Evolutionary conservation across 2,329 filamentous ascomycete species (phyloP), one percentile per base, ranked within the genome.

Genomic region (Coleophoma eucalyptorum): DNA sequence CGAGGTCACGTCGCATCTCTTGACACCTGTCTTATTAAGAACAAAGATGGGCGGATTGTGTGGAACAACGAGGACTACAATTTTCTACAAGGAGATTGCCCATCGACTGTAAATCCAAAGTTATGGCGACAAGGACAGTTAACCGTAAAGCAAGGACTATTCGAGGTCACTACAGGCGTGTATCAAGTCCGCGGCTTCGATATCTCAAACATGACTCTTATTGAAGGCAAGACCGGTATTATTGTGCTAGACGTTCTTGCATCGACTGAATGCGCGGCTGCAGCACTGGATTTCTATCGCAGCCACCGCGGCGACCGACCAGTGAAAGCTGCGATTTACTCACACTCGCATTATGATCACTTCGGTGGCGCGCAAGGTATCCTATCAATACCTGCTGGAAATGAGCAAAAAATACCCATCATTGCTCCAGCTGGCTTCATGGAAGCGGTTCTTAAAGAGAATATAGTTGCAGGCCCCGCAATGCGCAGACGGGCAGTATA

Each of bases 151-250:
- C 62, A 69, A 43, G 63, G 71, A 0, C 61, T 74, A 1, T 73
- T 62, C 55, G 53, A 67, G 41, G 62, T 74, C 32, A 57, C 51
- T 1, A 51, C 55, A 1, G 63, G 65, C 15, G 68, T 73, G 13
- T 73, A 71, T 51, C 70, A 74, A 55, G 56, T 73, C 12, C 68
- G 69, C 32, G 70, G 65, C 4, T 58, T 72, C 13, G 71, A 73
- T 50, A 43, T 73, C 8, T 66, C 69, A 21, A 71, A 73, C 55
- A 71, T 70, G 57, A 72, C 67, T 11, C 56, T 74, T 43, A 57
- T 73, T 2, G 67, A 72, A 53, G 63, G 62, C n/a, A 54, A 63
- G 13, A 58, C 58, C 44, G 67, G 69, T 5, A 56, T 73, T 46
- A 64, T 73, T 43, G 56, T 73, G 16, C 65, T 74, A 41, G 71